Base-by-base conservation (phyloP, 768 basidiomycete species). In the Leccinum truebloodii region DNA sequence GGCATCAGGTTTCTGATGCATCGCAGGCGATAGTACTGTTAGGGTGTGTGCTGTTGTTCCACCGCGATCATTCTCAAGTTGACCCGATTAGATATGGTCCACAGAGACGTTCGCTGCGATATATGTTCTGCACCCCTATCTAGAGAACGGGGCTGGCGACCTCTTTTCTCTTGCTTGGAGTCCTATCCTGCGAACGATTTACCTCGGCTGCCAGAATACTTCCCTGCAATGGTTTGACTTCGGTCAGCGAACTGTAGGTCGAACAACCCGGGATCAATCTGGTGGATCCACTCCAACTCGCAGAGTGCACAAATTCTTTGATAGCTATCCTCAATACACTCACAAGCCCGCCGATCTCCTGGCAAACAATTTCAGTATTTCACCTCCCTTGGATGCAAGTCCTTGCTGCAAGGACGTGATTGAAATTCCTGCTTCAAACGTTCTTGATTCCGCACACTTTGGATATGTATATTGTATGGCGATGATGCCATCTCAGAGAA, bases 381-480 rank as follows among this genome's bases (percentile, higher is more conserved):
- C 73, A 4, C 71, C 74, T 35, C 70, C 63, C 9, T 77, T 71
- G 77, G 41, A 71, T 16, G 75, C 74, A 57, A 71, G 71, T 7
- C 54, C 65, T 48, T 56, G 20, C 39, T 63, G 50, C 46, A 58
- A 51, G 61, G 70, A 61, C 12, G 50, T 69, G 7, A 69, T 92
- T 30, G 74, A 80, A 54, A 86, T 96, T 22, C 84, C 86, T 1
- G 77, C 83, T 13, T 77, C 76, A 57, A 91, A 93, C 65, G 88
- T 94, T 32, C 79, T 94, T 28, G 87, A 91, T 65, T 91, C 92
- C 1, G 96, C 95, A 3, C 96, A 98, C 73, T 95, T 87, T 71
- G 96, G 96, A 9, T 98, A 98, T 69, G 83, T 98, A 13, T 95
- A 96, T 70, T 93, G 90, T 66, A 87, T 94, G 86, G 75, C 80